A percentile compares a stretch with the other conserved stretches of the same genome.
phyloP scores from a whole-genome alignment of 805 yeast genomes.

The Monosporozyma servazzii region DNA sequence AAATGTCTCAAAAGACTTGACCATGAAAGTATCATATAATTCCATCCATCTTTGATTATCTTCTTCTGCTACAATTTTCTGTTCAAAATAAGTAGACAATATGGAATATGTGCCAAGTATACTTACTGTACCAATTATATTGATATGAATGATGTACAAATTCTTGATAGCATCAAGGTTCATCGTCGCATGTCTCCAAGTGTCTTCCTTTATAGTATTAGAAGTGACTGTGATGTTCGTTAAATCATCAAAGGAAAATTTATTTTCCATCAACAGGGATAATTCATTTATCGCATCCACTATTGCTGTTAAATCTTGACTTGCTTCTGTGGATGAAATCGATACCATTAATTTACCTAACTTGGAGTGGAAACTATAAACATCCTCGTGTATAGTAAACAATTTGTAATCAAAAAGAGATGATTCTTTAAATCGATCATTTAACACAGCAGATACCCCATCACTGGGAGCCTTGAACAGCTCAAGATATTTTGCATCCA shows the following conservation, averaged over 20 bases:
- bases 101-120: conserved; percentile 8
- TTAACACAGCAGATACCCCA: not conserved
- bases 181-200: conserved; percentile 9
- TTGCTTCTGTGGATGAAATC: not conserved
- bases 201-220: not conserved
- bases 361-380: conserved; percentile 11
- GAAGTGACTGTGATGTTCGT: not conserved
- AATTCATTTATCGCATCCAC: conserved; percentile 7
- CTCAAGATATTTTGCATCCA: conserved; percentile 6
- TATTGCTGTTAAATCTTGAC: conserved; percentile 6
- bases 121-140: conserved; percentile 9
- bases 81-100: conserved; percentile 14
- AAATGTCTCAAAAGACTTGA: conserved; percentile 4
- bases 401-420: conserved; percentile 6
- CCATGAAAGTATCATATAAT: conserved; percentile 7
- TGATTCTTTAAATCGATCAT: not conserved
- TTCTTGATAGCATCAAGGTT: conserved; percentile 5
- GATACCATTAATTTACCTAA: conserved; percentile 6
- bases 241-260: conserved; percentile 10
- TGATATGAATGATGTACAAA: conserved; percentile 8
- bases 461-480: not conserved
- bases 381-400: conserved; percentile 8
- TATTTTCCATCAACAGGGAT: conserved; percentile 4
- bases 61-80: not conserved
- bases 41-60: conserved; percentile 4